These are phyloP conservation scores for Colletotrichum echinochloae DNA, from an alignment of 2,329 filamentous ascomycete genomes.

Conservation along the genomic window DNA sequence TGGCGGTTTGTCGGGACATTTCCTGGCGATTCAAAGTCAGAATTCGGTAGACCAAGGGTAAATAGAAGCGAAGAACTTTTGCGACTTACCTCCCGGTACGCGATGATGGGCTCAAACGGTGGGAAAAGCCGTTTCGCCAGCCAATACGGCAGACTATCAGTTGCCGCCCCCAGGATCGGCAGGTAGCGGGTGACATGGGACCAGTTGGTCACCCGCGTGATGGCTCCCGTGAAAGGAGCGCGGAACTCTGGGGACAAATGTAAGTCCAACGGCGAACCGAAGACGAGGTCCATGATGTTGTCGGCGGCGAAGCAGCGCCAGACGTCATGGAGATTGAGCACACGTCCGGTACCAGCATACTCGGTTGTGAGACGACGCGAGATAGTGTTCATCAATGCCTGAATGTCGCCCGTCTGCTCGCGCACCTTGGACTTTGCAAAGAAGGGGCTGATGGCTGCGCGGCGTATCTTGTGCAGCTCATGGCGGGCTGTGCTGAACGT, in stretches of 20 bases:
- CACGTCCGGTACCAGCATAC: conserved; percentile 23
- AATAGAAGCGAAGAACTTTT: too few relatives aligned
- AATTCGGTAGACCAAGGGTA: too few relatives aligned
- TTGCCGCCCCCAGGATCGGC: too few relatives aligned
- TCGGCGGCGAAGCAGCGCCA: conserved; percentile 42
- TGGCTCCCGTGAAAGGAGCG: background rate
- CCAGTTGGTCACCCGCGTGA: too few relatives aligned
- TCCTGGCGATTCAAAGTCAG: background rate
- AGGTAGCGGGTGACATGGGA: too few relatives aligned
- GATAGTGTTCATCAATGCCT: conserved; percentile 17
- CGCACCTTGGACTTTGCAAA: conserved; percentile 47
- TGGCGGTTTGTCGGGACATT: background rate
- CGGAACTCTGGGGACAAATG: background rate
- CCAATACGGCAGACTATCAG: too few relatives aligned
- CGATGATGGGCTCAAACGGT: too few relatives aligned
- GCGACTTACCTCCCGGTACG: too few relatives aligned
- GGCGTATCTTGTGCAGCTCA: conserved; percentile 50
- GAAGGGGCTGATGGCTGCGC: conserved; percentile 51
- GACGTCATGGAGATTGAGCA: conserved; percentile 27
- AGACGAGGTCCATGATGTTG: conserved; percentile 43
- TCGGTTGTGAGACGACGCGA: conserved; percentile 29
- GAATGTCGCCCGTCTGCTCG: conserved; percentile 17
- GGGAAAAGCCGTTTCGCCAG: too few relatives aligned
- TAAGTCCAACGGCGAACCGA: conserved; percentile 33
- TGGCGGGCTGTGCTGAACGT: conserved; percentile 50